Evolutionary conservation across 2,329 filamentous ascomycete genomes (phyloP).

Genomic region (Endocalyx cinctus): DNA sequence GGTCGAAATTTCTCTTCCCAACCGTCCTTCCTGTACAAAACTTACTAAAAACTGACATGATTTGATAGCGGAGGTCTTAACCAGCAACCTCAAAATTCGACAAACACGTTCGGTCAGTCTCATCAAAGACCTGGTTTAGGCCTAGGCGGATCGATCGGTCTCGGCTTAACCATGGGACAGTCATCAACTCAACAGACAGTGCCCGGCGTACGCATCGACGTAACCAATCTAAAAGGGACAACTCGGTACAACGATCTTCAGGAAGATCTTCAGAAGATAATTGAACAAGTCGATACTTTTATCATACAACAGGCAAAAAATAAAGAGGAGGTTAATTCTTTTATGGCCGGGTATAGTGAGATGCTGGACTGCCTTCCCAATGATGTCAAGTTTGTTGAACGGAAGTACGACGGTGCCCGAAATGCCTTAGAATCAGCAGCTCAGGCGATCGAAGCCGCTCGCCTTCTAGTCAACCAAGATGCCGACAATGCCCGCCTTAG

Average conservation of each 20-base stretch:
- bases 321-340: conserved; percentile 70
- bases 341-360: conserved; percentile 53
- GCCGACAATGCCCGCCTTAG: conserved; percentile 37
- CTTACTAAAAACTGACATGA: too few relatives aligned
- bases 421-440: conserved; percentile 35
- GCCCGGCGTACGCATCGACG: conserved; percentile 73
- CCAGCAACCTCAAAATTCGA: conserved; percentile 15
- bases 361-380: conserved; percentile 46
- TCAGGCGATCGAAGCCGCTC: conserved; percentile 37
- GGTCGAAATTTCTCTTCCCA: too few relatives aligned
- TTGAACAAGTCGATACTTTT: conserved; percentile 72
- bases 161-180: conserved; percentile 44
- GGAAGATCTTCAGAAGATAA: conserved; percentile 72
- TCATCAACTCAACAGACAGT: conserved; percentile 49
- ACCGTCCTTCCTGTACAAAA: too few relatives aligned
- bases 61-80: conserved; percentile 16
- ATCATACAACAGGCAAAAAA: conserved; percentile 77
- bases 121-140: conserved; percentile 16
- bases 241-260: conserved; percentile 90
- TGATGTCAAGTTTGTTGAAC: conserved; percentile 39
- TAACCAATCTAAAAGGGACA: conserved; percentile 74
- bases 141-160: conserved; percentile 21
- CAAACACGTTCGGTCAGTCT: conserved; percentile 14
- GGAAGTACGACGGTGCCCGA: conserved; percentile 41
- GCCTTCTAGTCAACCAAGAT: conserved; percentile 36